Evolutionary conservation across 805 yeast genomes (phyloP), one percentile per base, ranked within the genome.

Genomic region (Myxozyma lipomycoides): DNA sequence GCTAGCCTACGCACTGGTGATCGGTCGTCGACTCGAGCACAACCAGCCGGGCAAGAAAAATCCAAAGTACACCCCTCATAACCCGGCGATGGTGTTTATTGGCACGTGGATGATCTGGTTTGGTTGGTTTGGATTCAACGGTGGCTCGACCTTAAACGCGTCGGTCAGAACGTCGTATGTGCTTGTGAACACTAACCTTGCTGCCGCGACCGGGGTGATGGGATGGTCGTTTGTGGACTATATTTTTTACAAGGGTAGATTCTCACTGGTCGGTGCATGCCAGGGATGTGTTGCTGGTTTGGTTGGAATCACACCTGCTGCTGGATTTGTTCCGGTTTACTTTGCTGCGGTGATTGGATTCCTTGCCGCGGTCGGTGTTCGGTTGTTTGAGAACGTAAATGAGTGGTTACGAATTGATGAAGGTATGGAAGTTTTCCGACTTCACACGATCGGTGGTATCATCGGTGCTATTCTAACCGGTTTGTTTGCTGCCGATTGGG

Each of bases 81-180:
- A 91, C 18, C 95, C 90, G 36, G 78, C 95, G 4, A 79, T 88
- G 42, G 87, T 88, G 49, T 96, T 90, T 12, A 71, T 91, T 49
- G 98, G 98, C 49, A 89, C 97, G n/a, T 84, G 86, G 5, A 85
- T 93, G 74, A 78, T 91, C 61, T 90, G 96, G 96, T 89, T 91
- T 63, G 98, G 98, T 34, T 91, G 98, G 98, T 88, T 89, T 65
- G 96, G 96, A 35, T 91, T 91, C 81, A 93, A 93, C 77, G 96
- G 96, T 70, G 97, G 98, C 63, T 88, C 96, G 45, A 86, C 97
- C 45, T 96, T 96, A 69, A 84, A 87, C 66, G 86, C 96, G 28
- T 72, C 91, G 53, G 81, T 91, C 67, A 83, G 97, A 73, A 91
- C 96, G 51, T 87, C 88, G 86, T 88, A 89, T 75, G 95, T 97